Conservation (phyloP, 2,329 filamentous ascomycete genomes). For the Chaetomiaceae sp. region DNA sequence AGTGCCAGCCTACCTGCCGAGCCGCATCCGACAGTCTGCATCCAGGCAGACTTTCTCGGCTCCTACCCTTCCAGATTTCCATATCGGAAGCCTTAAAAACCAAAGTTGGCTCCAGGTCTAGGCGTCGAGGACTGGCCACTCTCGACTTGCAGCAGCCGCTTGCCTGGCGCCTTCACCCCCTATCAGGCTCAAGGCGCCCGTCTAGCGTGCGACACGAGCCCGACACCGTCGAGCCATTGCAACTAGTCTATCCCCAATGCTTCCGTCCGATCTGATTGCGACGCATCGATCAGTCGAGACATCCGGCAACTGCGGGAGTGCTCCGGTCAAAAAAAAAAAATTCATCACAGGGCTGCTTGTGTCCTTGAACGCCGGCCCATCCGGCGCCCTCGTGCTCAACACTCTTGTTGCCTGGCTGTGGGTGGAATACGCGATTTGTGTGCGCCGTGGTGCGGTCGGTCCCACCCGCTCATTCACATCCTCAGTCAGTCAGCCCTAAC, state of each 20-base stretch:
- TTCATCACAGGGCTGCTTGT: constrained; percentile 2
- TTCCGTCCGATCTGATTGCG: too few relatives aligned
- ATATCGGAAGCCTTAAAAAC: neutral
- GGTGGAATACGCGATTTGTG: too few relatives aligned
- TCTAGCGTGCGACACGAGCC: neutral
- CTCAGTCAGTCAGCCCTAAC: too few relatives aligned
- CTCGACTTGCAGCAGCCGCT: too few relatives aligned
- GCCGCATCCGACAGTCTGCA: neutral
- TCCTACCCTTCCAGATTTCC: neutral
- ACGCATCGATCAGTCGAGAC: too few relatives aligned
- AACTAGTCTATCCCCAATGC: too few relatives aligned
- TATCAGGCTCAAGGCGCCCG: neutral
- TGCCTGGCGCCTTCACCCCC: neutral
- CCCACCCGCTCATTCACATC: too few relatives aligned
- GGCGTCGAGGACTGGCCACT: neutral
- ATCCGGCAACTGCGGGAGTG: neutral
- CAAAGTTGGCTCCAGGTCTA: neutral
- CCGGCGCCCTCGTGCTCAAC: too few relatives aligned
- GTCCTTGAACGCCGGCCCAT: neutral
- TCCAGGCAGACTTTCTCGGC: neutral
- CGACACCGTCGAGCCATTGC: too few relatives aligned
- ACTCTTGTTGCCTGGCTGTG: neutral
- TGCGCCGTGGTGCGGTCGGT: too few relatives aligned
- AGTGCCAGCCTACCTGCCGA: constrained; percentile 1
- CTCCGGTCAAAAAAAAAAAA: neutral